A percentile compares a stretch with the other conserved stretches of the same genome.
Evolutionary conservation across 495 filamentous ascomycete species (phyloP).

Genomic region (Penicillium salamii): DNA sequence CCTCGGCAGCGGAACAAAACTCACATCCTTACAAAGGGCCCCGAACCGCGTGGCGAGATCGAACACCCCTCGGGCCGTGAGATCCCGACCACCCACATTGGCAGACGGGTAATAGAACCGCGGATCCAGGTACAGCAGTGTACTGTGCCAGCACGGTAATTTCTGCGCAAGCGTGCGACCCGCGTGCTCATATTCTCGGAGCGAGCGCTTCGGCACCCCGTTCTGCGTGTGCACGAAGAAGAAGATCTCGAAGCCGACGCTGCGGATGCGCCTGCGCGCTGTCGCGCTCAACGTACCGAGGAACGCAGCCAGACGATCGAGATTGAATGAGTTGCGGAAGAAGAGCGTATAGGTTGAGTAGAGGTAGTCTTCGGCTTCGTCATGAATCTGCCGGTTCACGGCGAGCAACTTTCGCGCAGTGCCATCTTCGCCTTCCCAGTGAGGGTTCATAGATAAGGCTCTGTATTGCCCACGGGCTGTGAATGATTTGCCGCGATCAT

Average conservation of each 20-base stretch:
- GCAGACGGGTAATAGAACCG: conserved; percentile 35
- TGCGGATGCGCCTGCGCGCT: conserved; percentile 32
- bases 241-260: conserved; percentile 41
- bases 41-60: conserved; percentile 33
- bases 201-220: conserved; percentile 34
- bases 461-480: conserved; percentile 31
- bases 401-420: conserved; percentile 28
- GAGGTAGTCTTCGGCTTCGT: conserved; percentile 39
- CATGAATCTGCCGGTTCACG: conserved; percentile 41
- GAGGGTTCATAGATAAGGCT: conserved; percentile 36
- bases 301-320: conserved; percentile 33
- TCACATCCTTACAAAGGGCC: conserved; percentile 22
- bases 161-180: conserved; percentile 20
- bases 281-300: conserved; percentile 36
- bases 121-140: conserved; percentile 38
- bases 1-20: conserved; percentile 31
- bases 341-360: conserved; percentile 41
- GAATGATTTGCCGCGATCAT: conserved; percentile 33
- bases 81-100: conserved; percentile 26
- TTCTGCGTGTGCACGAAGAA: conserved; percentile 40
- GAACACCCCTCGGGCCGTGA: conserved; percentile 30
- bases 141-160: conserved; percentile 25
- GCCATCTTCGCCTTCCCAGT: conserved; percentile 34
- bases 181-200: conserved; percentile 33
- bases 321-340: conserved; percentile 41